phyloP scores from a whole-genome alignment of 768 basidiomycete species.

The Boletus rubroflammeus region DNA sequence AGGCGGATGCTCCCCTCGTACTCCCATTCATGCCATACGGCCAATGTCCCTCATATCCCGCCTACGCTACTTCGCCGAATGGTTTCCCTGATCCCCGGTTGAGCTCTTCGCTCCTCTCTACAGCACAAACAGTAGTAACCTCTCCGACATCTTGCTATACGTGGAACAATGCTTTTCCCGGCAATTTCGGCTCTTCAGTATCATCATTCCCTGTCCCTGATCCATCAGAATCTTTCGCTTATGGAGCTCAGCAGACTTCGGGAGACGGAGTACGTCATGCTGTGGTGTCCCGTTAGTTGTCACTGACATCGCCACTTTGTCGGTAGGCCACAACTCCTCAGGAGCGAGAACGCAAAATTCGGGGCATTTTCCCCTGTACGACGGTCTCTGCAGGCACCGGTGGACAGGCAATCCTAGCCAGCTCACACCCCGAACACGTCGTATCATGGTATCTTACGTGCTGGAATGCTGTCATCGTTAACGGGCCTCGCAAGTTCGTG shows the following conservation, averaged over 20 bases:
- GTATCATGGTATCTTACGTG: not conserved
- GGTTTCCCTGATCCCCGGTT: not conserved
- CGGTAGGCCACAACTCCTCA: not conserved
- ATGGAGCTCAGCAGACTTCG: not conserved
- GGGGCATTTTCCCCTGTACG: not conserved
- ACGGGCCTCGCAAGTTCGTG: conserved; percentile 44
- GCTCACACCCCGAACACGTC: not conserved
- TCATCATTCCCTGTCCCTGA: too few species aligned
- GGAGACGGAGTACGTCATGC: not conserved
- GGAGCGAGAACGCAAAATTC: not conserved
- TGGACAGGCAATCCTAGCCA: not conserved
- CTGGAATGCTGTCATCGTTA: conserved; percentile 17
- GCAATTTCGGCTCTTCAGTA: not conserved
- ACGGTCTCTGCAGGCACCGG: not conserved
- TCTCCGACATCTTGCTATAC: not conserved
- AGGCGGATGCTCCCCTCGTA: not conserved
- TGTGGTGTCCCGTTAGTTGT: not conserved
- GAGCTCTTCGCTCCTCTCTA: not conserved
- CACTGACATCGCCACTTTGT: not conserved
- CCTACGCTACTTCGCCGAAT: not conserved
- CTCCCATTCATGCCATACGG: not conserved
- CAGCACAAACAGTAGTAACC: not conserved
- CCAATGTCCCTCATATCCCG: not conserved
- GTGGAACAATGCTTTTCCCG: not conserved
- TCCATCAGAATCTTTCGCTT: not conserved